A percentile compares a stretch with the other conserved stretches of the same genome.
Evolutionary conservation across 495 filamentous ascomycete species (phyloP).

Genomic region (Penicillium paradoxum): DNA sequence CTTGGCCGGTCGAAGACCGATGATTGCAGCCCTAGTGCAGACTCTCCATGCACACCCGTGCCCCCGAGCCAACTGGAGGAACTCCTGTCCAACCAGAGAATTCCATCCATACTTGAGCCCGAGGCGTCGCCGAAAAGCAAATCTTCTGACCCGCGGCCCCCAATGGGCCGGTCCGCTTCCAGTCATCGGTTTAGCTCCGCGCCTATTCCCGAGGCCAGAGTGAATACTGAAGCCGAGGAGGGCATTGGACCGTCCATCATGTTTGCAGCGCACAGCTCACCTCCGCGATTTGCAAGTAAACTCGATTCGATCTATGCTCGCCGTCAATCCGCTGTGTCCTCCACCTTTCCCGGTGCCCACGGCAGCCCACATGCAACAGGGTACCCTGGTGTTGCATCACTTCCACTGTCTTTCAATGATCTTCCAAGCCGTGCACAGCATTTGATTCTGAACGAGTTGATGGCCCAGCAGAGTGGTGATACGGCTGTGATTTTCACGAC

Average conservation of each 20-base stretch:
- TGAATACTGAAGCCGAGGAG: slow-evolving; percentile 53
- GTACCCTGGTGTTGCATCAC: slow-evolving; percentile 49
- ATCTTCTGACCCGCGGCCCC: slow-evolving; percentile 22
- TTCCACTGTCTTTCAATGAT: slow-evolving; percentile 78
- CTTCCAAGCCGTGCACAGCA: slow-evolving; percentile 78
- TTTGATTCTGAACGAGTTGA: slow-evolving; percentile 80
- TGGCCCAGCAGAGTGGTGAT: slow-evolving; percentile 60
- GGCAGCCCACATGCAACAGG: slow-evolving; percentile 35
- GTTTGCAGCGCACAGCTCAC: slow-evolving; percentile 57
- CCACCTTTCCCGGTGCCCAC: slow-evolving; percentile 10
- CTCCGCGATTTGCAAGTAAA: slow-evolving; percentile 26
- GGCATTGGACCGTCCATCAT: slow-evolving; percentile 69
- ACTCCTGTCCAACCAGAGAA: slow-evolving; percentile 11
- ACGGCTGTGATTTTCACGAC: slow-evolving; percentile 84
- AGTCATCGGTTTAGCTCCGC: slow-evolving; percentile 63
- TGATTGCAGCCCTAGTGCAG: slow-evolving; percentile 13
- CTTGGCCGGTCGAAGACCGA: slow-evolving; percentile 22
- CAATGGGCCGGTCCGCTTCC: slow-evolving; percentile 32
- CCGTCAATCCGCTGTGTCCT: slow-evolving; percentile 22
- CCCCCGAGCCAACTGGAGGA: slow-evolving; percentile 12
- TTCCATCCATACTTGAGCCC: slow-evolving; percentile 47
- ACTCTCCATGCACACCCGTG: slow-evolving; percentile 13
- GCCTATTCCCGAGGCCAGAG: slow-evolving; percentile 67
- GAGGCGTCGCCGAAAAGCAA: slow-evolving; percentile 33
- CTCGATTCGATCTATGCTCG: slow-evolving; percentile 54